Evolutionary conservation across 768 basidiomycete species (phyloP).

Genomic region (Russula sp.): DNA sequence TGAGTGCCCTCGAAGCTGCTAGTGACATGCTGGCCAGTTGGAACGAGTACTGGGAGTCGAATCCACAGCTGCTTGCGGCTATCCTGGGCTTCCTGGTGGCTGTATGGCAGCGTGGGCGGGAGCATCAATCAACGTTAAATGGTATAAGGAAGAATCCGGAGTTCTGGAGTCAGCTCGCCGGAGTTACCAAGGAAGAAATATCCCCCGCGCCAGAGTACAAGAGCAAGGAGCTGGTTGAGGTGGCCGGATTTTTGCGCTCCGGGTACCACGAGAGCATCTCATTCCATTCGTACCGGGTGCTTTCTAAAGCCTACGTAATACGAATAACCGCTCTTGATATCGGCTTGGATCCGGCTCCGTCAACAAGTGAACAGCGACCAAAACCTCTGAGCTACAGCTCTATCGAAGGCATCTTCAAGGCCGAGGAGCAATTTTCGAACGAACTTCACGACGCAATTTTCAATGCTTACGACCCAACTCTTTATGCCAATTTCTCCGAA

Average conservation of each 20-base stretch:
- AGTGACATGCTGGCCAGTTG: slow-evolving; percentile 62
- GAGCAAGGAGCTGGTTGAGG: slow-evolving; percentile 46
- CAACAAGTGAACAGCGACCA: slow-evolving; percentile 34
- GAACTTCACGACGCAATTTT: slow-evolving; percentile 66
- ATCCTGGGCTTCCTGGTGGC: slow-evolving; percentile 73
- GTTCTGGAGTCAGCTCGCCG: slow-evolving; percentile 71
- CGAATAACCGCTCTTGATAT: slow-evolving; percentile 75
- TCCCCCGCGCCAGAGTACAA: slow-evolving; percentile 71
- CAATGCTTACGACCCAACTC: slow-evolving; percentile 65
- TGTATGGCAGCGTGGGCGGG: slow-evolving; percentile 76
- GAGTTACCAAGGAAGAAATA: slow-evolving; percentile 63
- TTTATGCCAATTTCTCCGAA: slow-evolving; percentile 61
- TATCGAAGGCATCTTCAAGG: slow-evolving; percentile 55
- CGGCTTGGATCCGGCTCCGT: slow-evolving; percentile 49
- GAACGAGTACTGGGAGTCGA: slow-evolving; percentile 73
- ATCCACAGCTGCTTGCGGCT: slow-evolving; percentile 71
- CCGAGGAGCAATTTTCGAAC: slow-evolving; percentile 62
- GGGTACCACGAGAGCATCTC: slow-evolving; percentile 60
- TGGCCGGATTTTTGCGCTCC: slow-evolving; percentile 53
- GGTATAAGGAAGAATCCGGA: slow-evolving; percentile 51
- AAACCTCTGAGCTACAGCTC: slow-evolving; percentile 61
- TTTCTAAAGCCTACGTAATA: slow-evolving; percentile 71
- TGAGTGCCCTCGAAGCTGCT: slow-evolving; percentile 67
- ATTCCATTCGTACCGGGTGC: slow-evolving; percentile 62
- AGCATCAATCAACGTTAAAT: slow-evolving; percentile 62